Evolutionary conservation across 2,329 filamentous ascomycete species (phyloP).

Genomic region (Coniella lustricola): DNA sequence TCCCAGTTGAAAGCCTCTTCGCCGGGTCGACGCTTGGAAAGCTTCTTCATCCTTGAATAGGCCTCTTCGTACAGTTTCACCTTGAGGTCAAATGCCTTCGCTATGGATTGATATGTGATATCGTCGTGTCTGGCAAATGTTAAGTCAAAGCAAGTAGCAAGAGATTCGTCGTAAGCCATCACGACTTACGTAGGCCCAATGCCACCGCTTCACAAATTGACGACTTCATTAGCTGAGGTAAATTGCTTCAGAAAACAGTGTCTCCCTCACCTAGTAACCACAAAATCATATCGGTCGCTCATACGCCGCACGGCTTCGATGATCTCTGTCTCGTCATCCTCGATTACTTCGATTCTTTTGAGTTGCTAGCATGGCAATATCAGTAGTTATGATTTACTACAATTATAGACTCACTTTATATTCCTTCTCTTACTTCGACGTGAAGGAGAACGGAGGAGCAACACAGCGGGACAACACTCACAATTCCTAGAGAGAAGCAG

Average conservation of each 20-base stretch:
- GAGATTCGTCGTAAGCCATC: not conserved
- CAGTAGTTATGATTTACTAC: too few relatives aligned
- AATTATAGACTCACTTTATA: too few relatives aligned
- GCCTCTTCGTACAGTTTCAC: slow-evolving; percentile 72
- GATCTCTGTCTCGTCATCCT: slow-evolving; percentile 87
- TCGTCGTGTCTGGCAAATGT: slow-evolving; percentile 70
- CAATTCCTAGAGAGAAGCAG: slow-evolving; percentile 56
- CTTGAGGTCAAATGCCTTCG: slow-evolving; percentile 74
- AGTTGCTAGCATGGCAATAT: slow-evolving; percentile 44
- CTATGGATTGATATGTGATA: slow-evolving; percentile 92
- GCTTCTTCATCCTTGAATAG: slow-evolving; percentile 72
- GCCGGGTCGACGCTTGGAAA: slow-evolving; percentile 66
- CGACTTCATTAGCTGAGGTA: slow-evolving; percentile 12
- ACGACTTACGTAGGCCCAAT: slow-evolving; percentile 82
- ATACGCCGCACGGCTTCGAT: slow-evolving; percentile 80
- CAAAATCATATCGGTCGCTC: slow-evolving; percentile 85
- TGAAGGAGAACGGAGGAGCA: not conserved
- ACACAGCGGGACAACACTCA: slow-evolving; percentile 25
- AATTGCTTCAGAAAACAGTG: not conserved
- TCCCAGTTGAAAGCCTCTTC: slow-evolving; percentile 81
- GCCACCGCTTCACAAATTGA: slow-evolving; percentile 59
- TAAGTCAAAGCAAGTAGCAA: slow-evolving; percentile 5
- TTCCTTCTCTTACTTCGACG: not conserved
- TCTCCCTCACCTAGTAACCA: slow-evolving; percentile 64
- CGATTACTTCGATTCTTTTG: slow-evolving; percentile 85